A percentile compares a stretch with the other conserved stretches of the same genome.
Evolutionary conservation across 306 rosid genomes (phyloP).

Genomic region (Sphenostylis stenocarpa): DNA sequence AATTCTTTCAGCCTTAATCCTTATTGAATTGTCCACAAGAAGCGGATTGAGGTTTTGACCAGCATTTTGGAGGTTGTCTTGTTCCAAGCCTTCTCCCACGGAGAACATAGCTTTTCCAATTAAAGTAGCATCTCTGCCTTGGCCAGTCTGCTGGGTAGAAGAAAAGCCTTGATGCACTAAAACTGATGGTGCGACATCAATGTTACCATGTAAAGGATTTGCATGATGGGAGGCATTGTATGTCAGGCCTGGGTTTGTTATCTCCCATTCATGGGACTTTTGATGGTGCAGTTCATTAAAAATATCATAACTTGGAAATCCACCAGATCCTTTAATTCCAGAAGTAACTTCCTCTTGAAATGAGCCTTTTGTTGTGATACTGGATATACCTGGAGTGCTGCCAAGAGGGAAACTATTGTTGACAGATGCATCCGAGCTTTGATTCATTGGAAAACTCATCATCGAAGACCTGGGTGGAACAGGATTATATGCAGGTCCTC

Average conservation of each 20-base stretch:
- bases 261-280: constrained; percentile 82
- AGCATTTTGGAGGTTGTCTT: constrained; percentile 51
- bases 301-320: constrained; percentile 72
- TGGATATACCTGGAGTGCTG: constrained; percentile 63
- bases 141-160: constrained; percentile 55
- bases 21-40: constrained; percentile 49
- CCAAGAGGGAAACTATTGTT: constrained; percentile 71
- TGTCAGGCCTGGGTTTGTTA: constrained; percentile 55
- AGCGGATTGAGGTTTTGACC: constrained; percentile 52
- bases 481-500: constrained; percentile 60
- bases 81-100: constrained; percentile 47
- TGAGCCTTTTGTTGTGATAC: constrained; percentile 56
- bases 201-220: constrained; percentile 59
- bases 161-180: constrained; percentile 73
- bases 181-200: constrained; percentile 61
- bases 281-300: constrained; percentile 74
- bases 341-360: constrained; percentile 66
- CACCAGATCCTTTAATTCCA: constrained; percentile 55
- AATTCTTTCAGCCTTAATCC: constrained; percentile 69
- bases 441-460: constrained; percentile 77
- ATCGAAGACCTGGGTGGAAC: constrained; percentile 57
- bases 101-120: constrained; percentile 59
- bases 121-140: constrained; percentile 42
- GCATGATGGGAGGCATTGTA: constrained; percentile 65
- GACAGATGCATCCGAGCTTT: constrained; percentile 61